phyloP scores from a whole-genome alignment of 345 rosid genomes.

The Pistacia integerrima region DNA sequence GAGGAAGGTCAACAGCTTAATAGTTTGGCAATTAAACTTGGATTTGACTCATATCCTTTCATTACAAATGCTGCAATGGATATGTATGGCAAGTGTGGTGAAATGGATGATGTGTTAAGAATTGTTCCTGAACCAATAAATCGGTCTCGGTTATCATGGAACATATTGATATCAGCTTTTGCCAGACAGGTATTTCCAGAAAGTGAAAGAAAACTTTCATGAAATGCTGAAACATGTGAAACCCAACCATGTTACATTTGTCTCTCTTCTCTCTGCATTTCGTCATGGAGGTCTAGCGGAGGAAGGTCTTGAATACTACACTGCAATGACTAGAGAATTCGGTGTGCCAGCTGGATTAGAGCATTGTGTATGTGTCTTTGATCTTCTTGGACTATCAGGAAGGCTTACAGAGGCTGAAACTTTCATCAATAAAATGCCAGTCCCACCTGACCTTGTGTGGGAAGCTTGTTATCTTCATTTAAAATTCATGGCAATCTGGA shows the following conservation, averaged over 20 bases:
- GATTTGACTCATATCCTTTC: conserved; percentile 56
- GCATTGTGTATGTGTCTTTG: conserved; percentile 86
- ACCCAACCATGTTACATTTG: conserved; percentile 87
- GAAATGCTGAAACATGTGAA: conserved; percentile 64
- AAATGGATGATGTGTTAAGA: conserved; percentile 55
- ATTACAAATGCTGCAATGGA: conserved; percentile 74
- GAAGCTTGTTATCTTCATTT: conserved; percentile 78
- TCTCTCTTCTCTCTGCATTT: conserved; percentile 87
- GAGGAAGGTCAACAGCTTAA: conserved; percentile 92
- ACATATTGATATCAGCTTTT: conserved; percentile 76
- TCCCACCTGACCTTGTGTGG: conserved; percentile 73
- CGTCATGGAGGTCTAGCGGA: conserved; percentile 86
- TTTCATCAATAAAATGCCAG: conserved; percentile 69
- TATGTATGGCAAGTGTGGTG: conserved; percentile 92
- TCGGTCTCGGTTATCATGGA: conserved; percentile 73
- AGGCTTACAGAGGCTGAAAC: conserved; percentile 66
- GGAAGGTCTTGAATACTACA: conserved; percentile 69
- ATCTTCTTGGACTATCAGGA: conserved; percentile 90
- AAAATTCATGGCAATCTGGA: conserved; percentile 74
- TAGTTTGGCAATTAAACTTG: conserved; percentile 62
- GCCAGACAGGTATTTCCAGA: conserved; percentile 68
- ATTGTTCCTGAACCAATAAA: conserved; percentile 48
- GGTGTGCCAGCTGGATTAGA: conserved; percentile 52
- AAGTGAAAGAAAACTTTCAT: conserved; percentile 68
- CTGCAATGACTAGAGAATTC: conserved; percentile 61